phyloP scores from a whole-genome alignment of 179 eudicot genomes.

The Silene noctiflora region DNA sequence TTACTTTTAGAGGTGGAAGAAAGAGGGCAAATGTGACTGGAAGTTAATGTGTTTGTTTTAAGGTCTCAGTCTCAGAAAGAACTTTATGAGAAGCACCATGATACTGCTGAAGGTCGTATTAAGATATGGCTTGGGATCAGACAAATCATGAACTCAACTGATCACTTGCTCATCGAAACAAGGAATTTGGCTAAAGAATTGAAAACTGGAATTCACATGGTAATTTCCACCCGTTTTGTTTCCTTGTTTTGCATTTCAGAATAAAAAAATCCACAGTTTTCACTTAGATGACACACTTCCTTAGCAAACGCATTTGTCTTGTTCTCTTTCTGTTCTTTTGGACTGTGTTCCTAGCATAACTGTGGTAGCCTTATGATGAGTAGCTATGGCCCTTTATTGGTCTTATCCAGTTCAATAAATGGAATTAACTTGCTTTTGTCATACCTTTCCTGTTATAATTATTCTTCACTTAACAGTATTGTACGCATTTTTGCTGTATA shows the following conservation, averaged over 20 bases:
- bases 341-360: background rate
- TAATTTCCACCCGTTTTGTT: conserved; percentile 14
- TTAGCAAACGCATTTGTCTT: background rate
- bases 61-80: conserved; percentile 66
- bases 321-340: background rate
- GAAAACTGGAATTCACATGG: conserved; percentile 92
- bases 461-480: background rate
- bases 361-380: background rate
- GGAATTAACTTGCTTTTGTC: background rate
- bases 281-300: background rate
- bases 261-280: background rate
- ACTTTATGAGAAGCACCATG: conserved; percentile 60
- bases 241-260: background rate
- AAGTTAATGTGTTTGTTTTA: conserved; percentile 27
- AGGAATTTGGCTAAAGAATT: conserved; percentile 62
- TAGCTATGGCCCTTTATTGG: background rate
- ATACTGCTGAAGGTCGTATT: conserved; percentile 80
- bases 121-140: conserved; percentile 85
- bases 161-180: conserved; percentile 64
- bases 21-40: conserved; percentile 8
- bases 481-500: conserved; percentile 15
- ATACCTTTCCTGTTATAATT: background rate
- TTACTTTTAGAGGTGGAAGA: background rate
- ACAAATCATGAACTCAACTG: conserved; percentile 89
- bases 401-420: background rate